Evolutionary conservation across 2,329 filamentous ascomycete genomes (phyloP).

Genomic region (Scedosporium aurantiacum): DNA sequence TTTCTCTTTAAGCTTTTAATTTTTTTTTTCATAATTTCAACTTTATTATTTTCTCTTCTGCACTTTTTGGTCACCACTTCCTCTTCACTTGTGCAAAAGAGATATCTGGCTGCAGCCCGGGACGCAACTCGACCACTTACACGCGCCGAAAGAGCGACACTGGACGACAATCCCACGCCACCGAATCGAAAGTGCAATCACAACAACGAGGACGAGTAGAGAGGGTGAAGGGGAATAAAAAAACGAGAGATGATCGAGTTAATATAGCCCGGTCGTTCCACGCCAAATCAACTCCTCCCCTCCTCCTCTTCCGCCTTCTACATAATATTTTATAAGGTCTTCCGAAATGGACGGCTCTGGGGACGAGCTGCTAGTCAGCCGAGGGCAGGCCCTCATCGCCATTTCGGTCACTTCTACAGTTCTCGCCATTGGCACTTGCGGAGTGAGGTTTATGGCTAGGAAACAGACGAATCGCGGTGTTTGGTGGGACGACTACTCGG

Average conservation of each 20-base stretch:
- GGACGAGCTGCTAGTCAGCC: slow-evolving; percentile 3
- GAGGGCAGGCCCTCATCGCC: slow-evolving; percentile 25
- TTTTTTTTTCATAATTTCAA: background rate
- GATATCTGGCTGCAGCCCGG: background rate
- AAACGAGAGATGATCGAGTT: background rate
- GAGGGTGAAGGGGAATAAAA: background rate
- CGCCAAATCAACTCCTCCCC: background rate
- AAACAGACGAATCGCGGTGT: slow-evolving; percentile 16
- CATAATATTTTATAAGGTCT: background rate
- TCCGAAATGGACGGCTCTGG: background rate
- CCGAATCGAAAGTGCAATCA: background rate
- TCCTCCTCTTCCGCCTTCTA: background rate
- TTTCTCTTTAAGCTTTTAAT: background rate
- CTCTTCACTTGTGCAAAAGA: slow-evolving; percentile 17
- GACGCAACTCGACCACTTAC: no score
- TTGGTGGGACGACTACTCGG: slow-evolving; percentile 23
- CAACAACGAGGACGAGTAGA: background rate
- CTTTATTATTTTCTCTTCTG: background rate
- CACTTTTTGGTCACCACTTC: background rate
- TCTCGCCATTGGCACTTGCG: slow-evolving; percentile 21
- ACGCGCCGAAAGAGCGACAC: background rate
- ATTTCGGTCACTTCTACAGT: slow-evolving; percentile 21
- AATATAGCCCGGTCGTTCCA: background rate
- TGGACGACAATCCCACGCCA: background rate
- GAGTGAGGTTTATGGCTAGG: slow-evolving; percentile 20